Evolutionary conservation across 441 rosid species (phyloP).

Genomic region (Erysimum pusillum): DNA sequence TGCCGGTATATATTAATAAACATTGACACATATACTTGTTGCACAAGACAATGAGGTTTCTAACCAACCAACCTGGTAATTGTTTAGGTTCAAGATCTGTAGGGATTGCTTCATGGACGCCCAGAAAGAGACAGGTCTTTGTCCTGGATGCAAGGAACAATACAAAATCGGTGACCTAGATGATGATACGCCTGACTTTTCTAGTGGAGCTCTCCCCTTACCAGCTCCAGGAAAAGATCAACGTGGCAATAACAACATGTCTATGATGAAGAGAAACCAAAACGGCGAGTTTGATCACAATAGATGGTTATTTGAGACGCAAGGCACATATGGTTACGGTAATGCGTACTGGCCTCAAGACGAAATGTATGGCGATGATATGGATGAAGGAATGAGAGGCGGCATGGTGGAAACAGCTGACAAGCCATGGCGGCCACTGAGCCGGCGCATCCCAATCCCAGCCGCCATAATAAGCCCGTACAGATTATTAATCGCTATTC

Average conservation of each 20-base stretch:
- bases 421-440: slow-evolving; percentile 92
- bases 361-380: slow-evolving; percentile 64
- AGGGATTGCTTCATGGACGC: slow-evolving; percentile 92
- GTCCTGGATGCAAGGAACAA: slow-evolving; percentile 93
- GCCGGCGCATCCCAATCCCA: slow-evolving; percentile 67
- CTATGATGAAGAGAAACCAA: slow-evolving; percentile 89
- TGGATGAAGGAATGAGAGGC: slow-evolving; percentile 62
- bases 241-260: slow-evolving; percentile 60
- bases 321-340: slow-evolving; percentile 87
- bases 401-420: slow-evolving; percentile 69
- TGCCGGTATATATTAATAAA: slow-evolving; percentile 59
- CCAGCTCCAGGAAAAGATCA: slow-evolving; percentile 69
- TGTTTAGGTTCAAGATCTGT: slow-evolving; percentile 82
- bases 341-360: slow-evolving; percentile 89
- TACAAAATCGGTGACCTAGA: slow-evolving; percentile 78
- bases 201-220: slow-evolving; percentile 72
- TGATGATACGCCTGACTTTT: slow-evolving; percentile 63
- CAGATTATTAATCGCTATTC: slow-evolving; percentile 67
- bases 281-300: slow-evolving; percentile 89
- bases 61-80: slow-evolving; percentile 6
- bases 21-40: not conserved
- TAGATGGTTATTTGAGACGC: slow-evolving; percentile 84
- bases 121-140: slow-evolving; percentile 73
- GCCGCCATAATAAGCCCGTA: slow-evolving; percentile 82
- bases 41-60: not conserved